phyloP scores from a whole-genome alignment of 371 early-diverging fungal genomes.

The Rhizopus delemar region DNA sequence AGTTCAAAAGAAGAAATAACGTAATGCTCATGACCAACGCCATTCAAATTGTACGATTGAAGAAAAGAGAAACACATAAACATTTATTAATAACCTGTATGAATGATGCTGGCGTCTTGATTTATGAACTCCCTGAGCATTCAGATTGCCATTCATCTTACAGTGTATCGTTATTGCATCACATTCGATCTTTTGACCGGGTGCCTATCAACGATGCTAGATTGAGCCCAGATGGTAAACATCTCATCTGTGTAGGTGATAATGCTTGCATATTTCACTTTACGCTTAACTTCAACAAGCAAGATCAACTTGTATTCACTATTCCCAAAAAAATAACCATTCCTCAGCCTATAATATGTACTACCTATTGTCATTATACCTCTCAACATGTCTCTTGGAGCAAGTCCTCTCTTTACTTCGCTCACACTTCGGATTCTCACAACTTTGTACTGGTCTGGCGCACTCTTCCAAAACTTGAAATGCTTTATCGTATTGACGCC shows the following conservation, averaged over 20 bases:
- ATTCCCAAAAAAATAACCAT: constrained; percentile 5
- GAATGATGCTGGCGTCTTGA: constrained; percentile 52
- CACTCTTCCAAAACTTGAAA: constrained; percentile 36
- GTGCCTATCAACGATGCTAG: constrained; percentile 59
- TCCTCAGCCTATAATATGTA: constrained; percentile 6
- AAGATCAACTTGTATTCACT: not conserved
- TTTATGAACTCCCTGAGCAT: constrained; percentile 46
- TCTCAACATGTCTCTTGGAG: constrained; percentile 65
- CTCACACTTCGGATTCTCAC: constrained; percentile 60
- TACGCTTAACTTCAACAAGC: constrained; percentile 13
- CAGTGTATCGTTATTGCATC: constrained; percentile 25
- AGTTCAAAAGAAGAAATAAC: constrained; percentile 40
- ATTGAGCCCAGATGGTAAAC: constrained; percentile 52
- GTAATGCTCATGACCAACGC: constrained; percentile 55
- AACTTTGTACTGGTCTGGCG: constrained; percentile 54
- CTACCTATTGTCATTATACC: constrained; percentile 17
- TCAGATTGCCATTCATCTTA: constrained; percentile 24
- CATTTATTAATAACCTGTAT: constrained; percentile 40
- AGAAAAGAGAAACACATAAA: constrained; percentile 20
- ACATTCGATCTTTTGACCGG: constrained; percentile 45
- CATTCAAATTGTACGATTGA: constrained; percentile 58
- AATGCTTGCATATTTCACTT: constrained; percentile 30
- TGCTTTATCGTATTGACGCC: constrained; percentile 48
- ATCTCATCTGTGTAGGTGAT: constrained; percentile 61
- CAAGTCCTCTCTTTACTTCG: constrained; percentile 52